Conservation (phyloP, 2,329 filamentous ascomycete species). For the Fusarium transvaalense region DNA sequence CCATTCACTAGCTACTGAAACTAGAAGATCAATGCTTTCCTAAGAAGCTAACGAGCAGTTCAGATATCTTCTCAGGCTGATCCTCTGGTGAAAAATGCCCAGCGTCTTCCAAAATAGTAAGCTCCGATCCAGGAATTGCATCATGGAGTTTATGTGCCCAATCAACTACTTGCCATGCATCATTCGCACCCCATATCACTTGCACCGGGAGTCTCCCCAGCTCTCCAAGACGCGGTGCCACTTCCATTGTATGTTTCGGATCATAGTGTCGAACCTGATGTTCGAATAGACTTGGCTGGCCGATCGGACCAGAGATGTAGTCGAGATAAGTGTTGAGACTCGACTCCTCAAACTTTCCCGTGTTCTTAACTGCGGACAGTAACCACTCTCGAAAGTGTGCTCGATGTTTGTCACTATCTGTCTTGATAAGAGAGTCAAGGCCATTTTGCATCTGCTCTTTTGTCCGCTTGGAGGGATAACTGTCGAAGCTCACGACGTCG, state of each 20-base stretch:
- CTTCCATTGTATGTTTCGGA: constrained; percentile 52
- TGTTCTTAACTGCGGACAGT: constrained; percentile 41
- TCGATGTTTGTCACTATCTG: constrained; percentile 36
- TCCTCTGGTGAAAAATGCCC: constrained; percentile 52
- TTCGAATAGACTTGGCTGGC: constrained; percentile 51
- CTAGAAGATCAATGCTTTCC: not conserved
- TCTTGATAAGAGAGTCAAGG: constrained; percentile 47
- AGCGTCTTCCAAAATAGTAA: constrained; percentile 47
- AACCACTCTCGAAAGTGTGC: constrained; percentile 49
- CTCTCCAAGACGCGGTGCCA: constrained; percentile 43
- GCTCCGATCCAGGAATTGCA: constrained; percentile 49
- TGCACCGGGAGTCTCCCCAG: constrained; percentile 47
- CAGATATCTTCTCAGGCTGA: constrained; percentile 41
- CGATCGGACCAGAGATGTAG: constrained; percentile 52
- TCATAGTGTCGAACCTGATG: constrained; percentile 53
- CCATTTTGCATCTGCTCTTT: constrained; percentile 50
- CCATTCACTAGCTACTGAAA: not conserved
- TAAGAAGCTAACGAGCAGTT: constrained; percentile 30
- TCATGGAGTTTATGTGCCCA: constrained; percentile 51
- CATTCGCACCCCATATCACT: constrained; percentile 51
- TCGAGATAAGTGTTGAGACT: constrained; percentile 46
- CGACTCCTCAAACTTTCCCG: constrained; percentile 30
- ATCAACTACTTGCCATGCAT: constrained; percentile 50
- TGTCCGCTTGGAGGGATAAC: constrained; percentile 52
- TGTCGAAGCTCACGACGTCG: constrained; percentile 52